phyloP scores from a whole-genome alignment of 768 basidiomycete genomes.

The Termitomyces eurrhizus region DNA sequence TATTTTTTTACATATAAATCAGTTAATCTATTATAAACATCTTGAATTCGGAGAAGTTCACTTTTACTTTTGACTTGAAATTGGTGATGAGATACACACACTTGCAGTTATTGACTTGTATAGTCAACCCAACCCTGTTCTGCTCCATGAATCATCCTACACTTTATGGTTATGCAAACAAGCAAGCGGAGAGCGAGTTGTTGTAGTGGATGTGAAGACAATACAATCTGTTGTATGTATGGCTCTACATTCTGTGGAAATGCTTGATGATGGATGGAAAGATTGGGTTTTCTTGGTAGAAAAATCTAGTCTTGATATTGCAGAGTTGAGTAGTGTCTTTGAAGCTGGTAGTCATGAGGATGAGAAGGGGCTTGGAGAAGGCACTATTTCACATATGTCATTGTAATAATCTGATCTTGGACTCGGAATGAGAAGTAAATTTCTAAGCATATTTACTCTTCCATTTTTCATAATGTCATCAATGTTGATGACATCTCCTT shows the following conservation, averaged over 20 bases:
- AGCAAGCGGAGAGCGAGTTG: background rate
- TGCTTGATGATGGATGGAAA: slow-evolving; percentile 13
- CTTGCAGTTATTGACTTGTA: background rate
- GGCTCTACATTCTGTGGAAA: background rate
- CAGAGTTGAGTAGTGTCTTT: slow-evolving; percentile 8
- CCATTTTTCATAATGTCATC: background rate
- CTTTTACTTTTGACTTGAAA: background rate
- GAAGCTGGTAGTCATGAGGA: background rate
- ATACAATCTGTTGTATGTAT: background rate
- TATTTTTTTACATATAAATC: background rate
- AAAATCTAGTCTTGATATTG: slow-evolving; percentile 16
- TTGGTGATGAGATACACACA: no score
- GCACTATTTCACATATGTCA: background rate
- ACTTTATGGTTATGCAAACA: background rate
- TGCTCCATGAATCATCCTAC: background rate
- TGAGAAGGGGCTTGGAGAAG: background rate
- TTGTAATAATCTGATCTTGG: no score
- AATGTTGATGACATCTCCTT: background rate
- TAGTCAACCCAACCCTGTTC: background rate
- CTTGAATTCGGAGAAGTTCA: background rate
- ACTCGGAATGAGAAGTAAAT: background rate
- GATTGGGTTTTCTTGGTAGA: slow-evolving; percentile 16
- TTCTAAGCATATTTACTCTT: background rate
- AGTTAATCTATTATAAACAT: background rate
- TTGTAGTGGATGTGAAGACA: background rate